phyloP scores from a whole-genome alignment of 2,329 filamentous ascomycete genomes.

The Trichoderma koningii region DNA sequence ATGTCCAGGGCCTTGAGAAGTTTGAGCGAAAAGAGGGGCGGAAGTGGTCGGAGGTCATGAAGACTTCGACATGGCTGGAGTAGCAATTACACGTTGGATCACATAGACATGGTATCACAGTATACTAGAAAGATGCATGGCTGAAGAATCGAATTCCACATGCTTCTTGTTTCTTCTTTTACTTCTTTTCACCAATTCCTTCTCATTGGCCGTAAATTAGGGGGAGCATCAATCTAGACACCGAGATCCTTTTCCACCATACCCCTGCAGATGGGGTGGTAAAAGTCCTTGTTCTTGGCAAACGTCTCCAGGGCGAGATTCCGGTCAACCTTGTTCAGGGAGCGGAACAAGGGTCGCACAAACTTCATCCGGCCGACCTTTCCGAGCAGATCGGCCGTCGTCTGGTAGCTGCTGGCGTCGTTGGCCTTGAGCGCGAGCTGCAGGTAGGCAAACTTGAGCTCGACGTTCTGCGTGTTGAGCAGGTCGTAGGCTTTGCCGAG shows the following conservation, averaged over 20 bases:
- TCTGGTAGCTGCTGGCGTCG: conserved; percentile 67
- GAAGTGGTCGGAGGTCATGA: conserved; percentile 52
- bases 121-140: background rate
- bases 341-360: conserved; percentile 80
- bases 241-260: conserved; percentile 86
- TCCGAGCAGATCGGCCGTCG: conserved; percentile 73
- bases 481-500: conserved; percentile 78
- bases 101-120: background rate
- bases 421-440: conserved; percentile 75
- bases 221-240: conserved; percentile 31
- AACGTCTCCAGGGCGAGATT: conserved; percentile 79
- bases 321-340: conserved; percentile 72
- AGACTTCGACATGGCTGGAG: conserved; percentile 46
- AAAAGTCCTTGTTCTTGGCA: conserved; percentile 85
- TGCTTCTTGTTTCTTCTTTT: conserved; percentile 11
- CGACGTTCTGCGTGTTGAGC: conserved; percentile 76
- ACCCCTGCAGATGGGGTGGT: conserved; percentile 86
- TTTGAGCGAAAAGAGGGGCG: conserved; percentile 49
- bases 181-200: background rate
- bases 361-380: conserved; percentile 96
- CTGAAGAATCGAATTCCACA: background rate
- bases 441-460: conserved; percentile 80
- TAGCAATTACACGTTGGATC: conserved; percentile 31
- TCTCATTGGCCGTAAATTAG: background rate
- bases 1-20: conserved; percentile 51